Base-by-base conservation (phyloP, 116 monocot genomes). In the Trichopus zeylanicus region DNA sequence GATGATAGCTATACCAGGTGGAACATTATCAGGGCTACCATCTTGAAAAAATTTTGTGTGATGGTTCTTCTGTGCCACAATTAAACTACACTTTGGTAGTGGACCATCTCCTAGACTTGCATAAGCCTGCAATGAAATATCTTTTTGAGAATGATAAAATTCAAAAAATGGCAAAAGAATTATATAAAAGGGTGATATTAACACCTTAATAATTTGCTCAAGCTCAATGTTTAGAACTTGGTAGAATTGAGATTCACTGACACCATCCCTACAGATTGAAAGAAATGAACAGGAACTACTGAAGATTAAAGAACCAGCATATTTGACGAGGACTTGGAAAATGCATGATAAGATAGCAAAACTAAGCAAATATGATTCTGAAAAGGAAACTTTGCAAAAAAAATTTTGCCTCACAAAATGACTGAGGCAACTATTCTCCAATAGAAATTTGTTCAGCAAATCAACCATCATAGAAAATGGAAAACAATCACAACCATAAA, bases 1-100 rank as follows among this genome's bases (percentile, higher is more conserved):
- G 19, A 21, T 24, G 8, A 22, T 4, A 29, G 13, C 26, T 53
- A 61, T 9, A 93, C 84, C 88, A 49, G 93, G 65, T 27, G 88
- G 88, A 31, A 93, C 82, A 78, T 93, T 88, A 5, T 88, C 85
- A 37, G 69, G 57, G 18, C 64, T 38, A 68, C 66, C 59, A 67
- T 68, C 66, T 19, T 76, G 75, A 54, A 92, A 92, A 37, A 88
- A 68, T 55, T 75, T 88, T 12, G 93, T 93, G 31, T 93, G 85
- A 53, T 93, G 93, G 16, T 82, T 88, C 70, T 93, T 88, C 47
- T 85, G 89, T 13, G 89, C 89, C 7, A 93, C 74, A 30, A 93
- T 85, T 6, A 85, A 42, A 23, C 80, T 81, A 23, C 88, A 73
- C 49, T 75, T 93, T 35, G 89, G 93, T 66, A 75, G 58, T 0